Evolutionary conservation across 1,139 yeast species (phyloP).

Genomic region (Saccharomyces hybrid): DNA sequence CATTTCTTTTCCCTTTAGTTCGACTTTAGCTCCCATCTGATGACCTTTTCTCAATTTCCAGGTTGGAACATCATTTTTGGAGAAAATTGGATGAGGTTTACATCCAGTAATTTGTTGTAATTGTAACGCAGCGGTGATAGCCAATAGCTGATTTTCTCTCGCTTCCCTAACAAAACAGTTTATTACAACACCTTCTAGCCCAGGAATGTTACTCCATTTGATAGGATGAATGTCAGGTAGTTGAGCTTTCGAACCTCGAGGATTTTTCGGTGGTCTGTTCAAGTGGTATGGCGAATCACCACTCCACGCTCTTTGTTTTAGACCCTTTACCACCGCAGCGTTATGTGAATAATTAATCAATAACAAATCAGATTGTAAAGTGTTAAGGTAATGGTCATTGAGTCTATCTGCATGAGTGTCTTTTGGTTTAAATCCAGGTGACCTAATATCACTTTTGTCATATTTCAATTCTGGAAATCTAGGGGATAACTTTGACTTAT

Average conservation of each 20-base stretch:
- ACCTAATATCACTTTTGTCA: constrained; percentile 62
- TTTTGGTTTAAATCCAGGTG: constrained; percentile 70
- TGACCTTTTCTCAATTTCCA: constrained; percentile 88
- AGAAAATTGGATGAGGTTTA: constrained; percentile 66
- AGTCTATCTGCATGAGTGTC: constrained; percentile 73
- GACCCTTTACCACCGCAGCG: constrained; percentile 46
- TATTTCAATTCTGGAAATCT: constrained; percentile 58
- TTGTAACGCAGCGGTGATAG: constrained; percentile 72
- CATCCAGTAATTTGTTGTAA: constrained; percentile 89
- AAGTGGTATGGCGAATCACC: constrained; percentile 83
- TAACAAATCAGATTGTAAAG: constrained; percentile 67
- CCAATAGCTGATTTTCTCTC: constrained; percentile 61
- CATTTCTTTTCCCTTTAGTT: constrained; percentile 74
- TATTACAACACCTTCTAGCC: constrained; percentile 54
- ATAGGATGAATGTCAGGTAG: constrained; percentile 68
- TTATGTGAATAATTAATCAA: constrained; percentile 71
- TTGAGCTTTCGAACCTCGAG: constrained; percentile 57
- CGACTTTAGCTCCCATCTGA: constrained; percentile 86
- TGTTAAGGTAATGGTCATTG: constrained; percentile 66
- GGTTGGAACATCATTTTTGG: constrained; percentile 72
- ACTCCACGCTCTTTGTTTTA: constrained; percentile 79
- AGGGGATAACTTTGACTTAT: constrained; percentile 64
- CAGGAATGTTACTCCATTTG: constrained; percentile 62
- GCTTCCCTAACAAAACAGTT: constrained; percentile 77
- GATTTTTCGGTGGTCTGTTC: constrained; percentile 64